Conservation (phyloP, 2,329 filamentous ascomycete genomes). For the Ustulina deusta region DNA sequence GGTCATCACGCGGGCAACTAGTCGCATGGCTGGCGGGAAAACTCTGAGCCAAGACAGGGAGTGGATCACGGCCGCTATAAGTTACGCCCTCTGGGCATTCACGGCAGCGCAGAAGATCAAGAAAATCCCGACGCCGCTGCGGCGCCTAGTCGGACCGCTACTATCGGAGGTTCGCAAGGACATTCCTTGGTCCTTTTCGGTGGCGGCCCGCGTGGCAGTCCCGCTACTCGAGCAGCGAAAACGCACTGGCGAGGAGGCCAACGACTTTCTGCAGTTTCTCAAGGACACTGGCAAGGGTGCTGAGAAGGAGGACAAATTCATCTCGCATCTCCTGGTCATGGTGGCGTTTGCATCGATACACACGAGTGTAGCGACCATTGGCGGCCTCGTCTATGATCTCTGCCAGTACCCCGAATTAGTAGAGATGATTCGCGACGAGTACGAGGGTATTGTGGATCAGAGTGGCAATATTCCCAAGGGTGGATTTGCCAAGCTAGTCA, state of each 20-base stretch:
- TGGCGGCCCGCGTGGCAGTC: conserved; percentile 43
- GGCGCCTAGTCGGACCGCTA: conserved; percentile 41
- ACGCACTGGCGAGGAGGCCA: conserved; percentile 32
- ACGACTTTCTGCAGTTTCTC: conserved; percentile 14
- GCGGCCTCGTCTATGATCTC: conserved; percentile 48
- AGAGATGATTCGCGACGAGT: conserved; percentile 57
- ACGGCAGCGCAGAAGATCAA: conserved; percentile 48
- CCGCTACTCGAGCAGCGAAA: conserved; percentile 46
- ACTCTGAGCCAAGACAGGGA: conserved; percentile 46
- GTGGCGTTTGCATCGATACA: conserved; percentile 50
- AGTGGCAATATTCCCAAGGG: conserved; percentile 38
- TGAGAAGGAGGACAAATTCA: conserved; percentile 9
- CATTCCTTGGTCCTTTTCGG: conserved; percentile 45
- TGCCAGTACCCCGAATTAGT: conserved; percentile 53
- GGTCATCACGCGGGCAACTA: conserved; percentile 14
- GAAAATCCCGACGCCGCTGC: conserved; percentile 26
- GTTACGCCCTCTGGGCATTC: conserved; percentile 49
- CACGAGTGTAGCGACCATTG: conserved; percentile 45
- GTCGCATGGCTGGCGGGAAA: conserved; percentile 37
- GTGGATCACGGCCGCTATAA: conserved; percentile 49
- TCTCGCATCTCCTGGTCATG: conserved; percentile 44
- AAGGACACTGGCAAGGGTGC: not conserved
- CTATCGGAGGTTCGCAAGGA: conserved; percentile 45
- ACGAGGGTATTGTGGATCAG: conserved; percentile 36
- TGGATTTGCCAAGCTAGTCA: conserved; percentile 44